These are phyloP conservation scores for Phoma sp. DNA, from an alignment of 2,329 filamentous ascomycete genomes.

Conservation along the genomic window DNA sequence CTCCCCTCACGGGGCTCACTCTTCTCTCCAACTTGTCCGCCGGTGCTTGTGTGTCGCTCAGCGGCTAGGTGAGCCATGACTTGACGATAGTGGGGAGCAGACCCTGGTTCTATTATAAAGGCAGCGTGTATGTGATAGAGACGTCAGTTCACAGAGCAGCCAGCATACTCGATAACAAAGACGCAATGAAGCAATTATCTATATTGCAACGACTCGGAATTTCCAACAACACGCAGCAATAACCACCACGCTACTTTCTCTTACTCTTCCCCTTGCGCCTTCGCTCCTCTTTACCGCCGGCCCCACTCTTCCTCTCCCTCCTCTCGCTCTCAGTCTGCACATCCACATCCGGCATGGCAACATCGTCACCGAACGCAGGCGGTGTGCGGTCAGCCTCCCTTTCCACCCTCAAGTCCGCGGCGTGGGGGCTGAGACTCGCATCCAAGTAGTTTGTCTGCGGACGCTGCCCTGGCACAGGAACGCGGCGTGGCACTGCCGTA, in stretches of 20 bases:
- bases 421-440: slow-evolving; percentile 20
- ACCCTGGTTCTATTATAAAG: too few relatives aligned
- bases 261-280: slow-evolving; percentile 32
- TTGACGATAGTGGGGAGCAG: too few relatives aligned
- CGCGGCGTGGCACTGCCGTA: slow-evolving; percentile 42
- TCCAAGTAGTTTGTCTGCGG: slow-evolving; percentile 31
- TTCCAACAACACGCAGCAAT: neutral
- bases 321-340: slow-evolving; percentile 27
- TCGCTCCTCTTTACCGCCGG: slow-evolving; percentile 32
- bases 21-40: too few relatives aligned
- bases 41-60: too few relatives aligned
- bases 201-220: neutral
- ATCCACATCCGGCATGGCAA: slow-evolving; percentile 21
- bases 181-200: neutral
- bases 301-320: slow-evolving; percentile 20
- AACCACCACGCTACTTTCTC: neutral
- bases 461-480: slow-evolving; percentile 41
- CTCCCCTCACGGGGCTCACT: slow-evolving; percentile 16
- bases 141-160: too few relatives aligned
- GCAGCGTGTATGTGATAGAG: too few relatives aligned
- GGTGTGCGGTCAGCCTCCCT: neutral
- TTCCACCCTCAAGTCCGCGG: slow-evolving; percentile 16
- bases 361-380: neutral
- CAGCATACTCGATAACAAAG: too few relatives aligned
- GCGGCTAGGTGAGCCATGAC: too few relatives aligned